Percentiles rank a stretch among this genome's conserved stretches.
Conservation (phyloP, 129 eudicot genomes). For the Apium graveolens region DNA sequence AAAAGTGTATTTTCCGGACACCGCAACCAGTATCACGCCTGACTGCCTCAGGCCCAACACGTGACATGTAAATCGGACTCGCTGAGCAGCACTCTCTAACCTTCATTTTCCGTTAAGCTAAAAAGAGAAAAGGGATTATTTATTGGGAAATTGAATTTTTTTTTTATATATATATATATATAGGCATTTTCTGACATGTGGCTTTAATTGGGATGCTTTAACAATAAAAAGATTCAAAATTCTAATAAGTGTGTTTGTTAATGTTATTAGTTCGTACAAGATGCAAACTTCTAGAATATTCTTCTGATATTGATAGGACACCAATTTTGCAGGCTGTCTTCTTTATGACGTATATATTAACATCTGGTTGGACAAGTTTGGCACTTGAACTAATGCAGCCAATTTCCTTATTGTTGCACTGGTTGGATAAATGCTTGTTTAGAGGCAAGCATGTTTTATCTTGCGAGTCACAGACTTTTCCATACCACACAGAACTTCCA, state of each 20-base stretch:
- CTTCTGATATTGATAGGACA: neutral
- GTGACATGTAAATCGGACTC: no score
- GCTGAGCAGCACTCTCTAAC: no score
- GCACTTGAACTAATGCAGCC: constrained; percentile 79
- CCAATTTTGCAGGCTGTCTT: constrained; percentile 62
- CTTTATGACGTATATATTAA: constrained; percentile 87
- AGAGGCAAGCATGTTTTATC: constrained; percentile 41
- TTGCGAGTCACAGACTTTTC: constrained; percentile 61
- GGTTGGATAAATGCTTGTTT: constrained; percentile 43
- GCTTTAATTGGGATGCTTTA: neutral
- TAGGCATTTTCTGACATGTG: neutral
- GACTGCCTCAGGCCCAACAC: no score
- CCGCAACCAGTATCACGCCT: no score
- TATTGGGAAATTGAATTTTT: no score
- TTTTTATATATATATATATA: no score
- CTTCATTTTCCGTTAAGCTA: neutral
- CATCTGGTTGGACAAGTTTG: constrained; percentile 96
- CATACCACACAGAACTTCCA: constrained; percentile 91
- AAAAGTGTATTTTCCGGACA: no score
- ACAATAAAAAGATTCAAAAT: neutral
- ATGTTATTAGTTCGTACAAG: neutral
- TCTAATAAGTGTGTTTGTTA: neutral
- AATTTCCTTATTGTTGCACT: constrained; percentile 52
- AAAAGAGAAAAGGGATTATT: neutral
- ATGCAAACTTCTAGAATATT: neutral